Evolutionary conservation across 2,329 filamentous ascomycete species (phyloP), one percentile per base, ranked within the genome.

Genomic region (Ophidiomyces ophidiicola): DNA sequence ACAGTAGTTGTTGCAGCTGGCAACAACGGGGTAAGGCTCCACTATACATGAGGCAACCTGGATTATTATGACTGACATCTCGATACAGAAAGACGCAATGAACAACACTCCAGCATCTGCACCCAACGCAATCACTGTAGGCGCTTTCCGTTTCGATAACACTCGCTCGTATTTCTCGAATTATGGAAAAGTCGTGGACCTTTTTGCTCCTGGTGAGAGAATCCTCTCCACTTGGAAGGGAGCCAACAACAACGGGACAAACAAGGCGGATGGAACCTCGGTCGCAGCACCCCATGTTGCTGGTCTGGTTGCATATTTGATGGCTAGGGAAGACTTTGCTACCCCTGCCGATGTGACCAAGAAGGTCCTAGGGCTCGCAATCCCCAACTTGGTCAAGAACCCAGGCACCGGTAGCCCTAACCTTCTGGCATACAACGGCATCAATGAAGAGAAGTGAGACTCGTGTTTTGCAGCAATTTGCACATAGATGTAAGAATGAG

Each of bases 191-290:
- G 69, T 70, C 49, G 34, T 74, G 29, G 72, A 75, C 50, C 56
- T 76, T 49, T 75, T 69, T 48, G 72, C 70, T 6, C 71, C 72
- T 0, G 72, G 72, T 26, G 61, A 69, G 45, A 46, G 64, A 46
- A 65, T 76, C 43, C 57, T 69, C 7, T 67, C 61, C 21, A 51
- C 70, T 5, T 74, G 67, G 68, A n/a, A n/a, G n/a, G n/a, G n/a
- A n/a, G n/a, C n/a, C n/a, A 63, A 60, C 26, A 37, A 26, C 15
- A 28, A 8, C 17, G 62, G 66, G 41, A 63, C 70, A 46, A 68
- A 72, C 49, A 51, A 48, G 39, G 53, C 58, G n/a, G n/a, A n/a
- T n/a, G n/a, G n/a, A n/a, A n/a, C n/a, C n/a, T n/a, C n/a, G n/a
- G n/a, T n/a, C n/a, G n/a, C n/a, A n/a, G n/a, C n/a, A n/a, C n/a